Conservation (phyloP, 139 green algal species). For the Coelastrella sp. region DNA sequence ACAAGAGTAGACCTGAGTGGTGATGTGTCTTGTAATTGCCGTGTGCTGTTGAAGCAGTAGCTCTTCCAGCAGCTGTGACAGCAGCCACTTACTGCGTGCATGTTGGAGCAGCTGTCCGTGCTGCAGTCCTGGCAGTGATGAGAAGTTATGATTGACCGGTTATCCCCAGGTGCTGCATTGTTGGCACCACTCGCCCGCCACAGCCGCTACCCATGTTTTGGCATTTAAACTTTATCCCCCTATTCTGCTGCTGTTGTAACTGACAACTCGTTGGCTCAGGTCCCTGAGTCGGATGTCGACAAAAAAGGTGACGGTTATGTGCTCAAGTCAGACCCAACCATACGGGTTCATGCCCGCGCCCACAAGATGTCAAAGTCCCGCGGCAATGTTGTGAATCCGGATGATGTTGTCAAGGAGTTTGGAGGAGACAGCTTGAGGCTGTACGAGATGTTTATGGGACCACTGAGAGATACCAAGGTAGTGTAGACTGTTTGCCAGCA, state of each 20-base stretch:
- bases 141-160: too few relatives aligned
- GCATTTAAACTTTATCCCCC: too few relatives aligned
- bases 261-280: conserved; percentile 41
- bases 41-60: too few relatives aligned
- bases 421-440: conserved; percentile 97
- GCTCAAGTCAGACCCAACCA: conserved; percentile 69
- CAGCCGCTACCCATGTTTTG: too few relatives aligned
- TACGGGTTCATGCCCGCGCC: conserved; percentile 81
- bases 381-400: conserved; percentile 99
- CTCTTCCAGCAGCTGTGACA: too few relatives aligned
- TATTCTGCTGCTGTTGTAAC: too few relatives aligned
- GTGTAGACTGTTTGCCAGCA: too few relatives aligned
- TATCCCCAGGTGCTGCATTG: too few relatives aligned
- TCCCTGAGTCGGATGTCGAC: conserved; percentile 71
- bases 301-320: conserved; percentile 74
- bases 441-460: conserved; percentile 99
- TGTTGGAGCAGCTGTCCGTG: too few relatives aligned
- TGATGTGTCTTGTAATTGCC: not conserved
- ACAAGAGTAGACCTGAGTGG: not conserved
- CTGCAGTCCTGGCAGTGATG: too few relatives aligned
- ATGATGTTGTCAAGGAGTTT: conserved; percentile 93
- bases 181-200: too few relatives aligned
- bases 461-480: conserved; percentile 93
- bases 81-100: too few relatives aligned
- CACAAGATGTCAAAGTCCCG: conserved; percentile 99